Evolutionary conservation across 495 filamentous ascomycete genomes (phyloP).

Genomic region (Sabuloglossum arenarium): DNA sequence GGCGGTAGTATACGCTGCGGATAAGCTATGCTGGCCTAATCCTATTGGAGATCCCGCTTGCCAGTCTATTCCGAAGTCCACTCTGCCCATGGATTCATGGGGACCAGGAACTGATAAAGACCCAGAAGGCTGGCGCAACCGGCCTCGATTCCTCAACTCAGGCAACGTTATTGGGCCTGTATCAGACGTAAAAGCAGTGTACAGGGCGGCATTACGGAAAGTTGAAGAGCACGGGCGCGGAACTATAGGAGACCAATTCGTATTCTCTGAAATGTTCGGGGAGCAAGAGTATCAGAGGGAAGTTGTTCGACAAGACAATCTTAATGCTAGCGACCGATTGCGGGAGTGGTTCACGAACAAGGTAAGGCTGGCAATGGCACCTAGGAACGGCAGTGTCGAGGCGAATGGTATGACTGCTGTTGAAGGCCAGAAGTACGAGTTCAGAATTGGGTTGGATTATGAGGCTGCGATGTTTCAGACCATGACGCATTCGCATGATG

Average conservation of each 20-base stretch:
- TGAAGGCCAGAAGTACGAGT: not conserved
- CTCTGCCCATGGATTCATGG: conserved; percentile 1
- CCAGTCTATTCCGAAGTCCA: not conserved
- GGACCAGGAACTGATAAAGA: not conserved
- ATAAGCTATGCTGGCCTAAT: conserved; percentile 9
- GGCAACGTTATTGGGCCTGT: conserved; percentile 31
- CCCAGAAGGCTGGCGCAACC: not conserved
- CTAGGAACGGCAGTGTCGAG: not conserved
- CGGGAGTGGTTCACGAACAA: not conserved
- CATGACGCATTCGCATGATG: conserved; percentile 6
- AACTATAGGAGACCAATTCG: conserved; percentile 23
- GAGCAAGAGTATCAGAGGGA: conserved; percentile 36
- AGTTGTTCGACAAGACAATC: not conserved
- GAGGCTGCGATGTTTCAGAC: conserved; percentile 7
- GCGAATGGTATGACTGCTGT: not conserved
- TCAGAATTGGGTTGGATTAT: conserved; percentile 6
- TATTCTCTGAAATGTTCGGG: conserved; percentile 35
- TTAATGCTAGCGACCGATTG: not conserved
- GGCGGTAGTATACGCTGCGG: conserved; percentile 7
- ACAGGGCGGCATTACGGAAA: conserved; percentile 18
- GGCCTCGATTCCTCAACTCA: conserved; percentile 29
- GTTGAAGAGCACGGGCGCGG: conserved; percentile 19
- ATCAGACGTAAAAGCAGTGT: conserved; percentile 29
- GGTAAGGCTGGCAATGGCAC: not conserved
- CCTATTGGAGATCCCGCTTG: not conserved